Conservation (phyloP, 495 filamentous ascomycete genomes). For the Saxophila tyrrhenica region DNA sequence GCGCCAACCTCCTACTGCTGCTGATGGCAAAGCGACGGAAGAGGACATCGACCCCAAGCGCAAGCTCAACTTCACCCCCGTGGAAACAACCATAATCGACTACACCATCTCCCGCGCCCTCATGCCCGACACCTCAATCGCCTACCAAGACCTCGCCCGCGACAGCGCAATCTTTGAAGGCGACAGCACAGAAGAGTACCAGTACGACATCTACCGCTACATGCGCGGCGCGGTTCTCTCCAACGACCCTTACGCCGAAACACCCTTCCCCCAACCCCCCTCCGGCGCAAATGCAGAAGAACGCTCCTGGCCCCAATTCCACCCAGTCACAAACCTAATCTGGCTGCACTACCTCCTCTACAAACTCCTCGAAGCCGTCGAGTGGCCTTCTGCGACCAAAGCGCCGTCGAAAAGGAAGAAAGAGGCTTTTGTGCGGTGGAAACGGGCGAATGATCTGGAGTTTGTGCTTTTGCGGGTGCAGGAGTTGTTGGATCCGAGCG, state of each 20-base stretch:
- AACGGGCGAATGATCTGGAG: slow-evolving; percentile 21
- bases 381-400: slow-evolving; percentile 12
- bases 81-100: slow-evolving; percentile 78
- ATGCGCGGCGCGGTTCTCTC: slow-evolving; percentile 23
- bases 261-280: not conserved
- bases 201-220: slow-evolving; percentile 35
- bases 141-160: slow-evolving; percentile 27
- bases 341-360: slow-evolving; percentile 32
- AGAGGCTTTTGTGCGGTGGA: slow-evolving; percentile 14
- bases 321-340: slow-evolving; percentile 31
- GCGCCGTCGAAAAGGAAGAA: slow-evolving; percentile 4
- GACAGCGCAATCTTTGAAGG: slow-evolving; percentile 28
- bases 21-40: not conserved
- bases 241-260: slow-evolving; percentile 11
- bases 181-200: slow-evolving; percentile 30
- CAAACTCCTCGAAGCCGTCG: slow-evolving; percentile 18
- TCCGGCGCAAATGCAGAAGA: not conserved
- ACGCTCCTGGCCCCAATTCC: slow-evolving; percentile 23
- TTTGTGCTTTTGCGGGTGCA: slow-evolving; percentile 17
- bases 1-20: slow-evolving; percentile 10
- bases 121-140: slow-evolving; percentile 19
- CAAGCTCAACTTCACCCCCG: slow-evolving; percentile 53
- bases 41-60: slow-evolving; percentile 26
- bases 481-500: slow-evolving; percentile 20
- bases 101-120: slow-evolving; percentile 72